phyloP scores from a whole-genome alignment of 192 early-diverging fungal genomes.

The Lobosporangium transversale region DNA sequence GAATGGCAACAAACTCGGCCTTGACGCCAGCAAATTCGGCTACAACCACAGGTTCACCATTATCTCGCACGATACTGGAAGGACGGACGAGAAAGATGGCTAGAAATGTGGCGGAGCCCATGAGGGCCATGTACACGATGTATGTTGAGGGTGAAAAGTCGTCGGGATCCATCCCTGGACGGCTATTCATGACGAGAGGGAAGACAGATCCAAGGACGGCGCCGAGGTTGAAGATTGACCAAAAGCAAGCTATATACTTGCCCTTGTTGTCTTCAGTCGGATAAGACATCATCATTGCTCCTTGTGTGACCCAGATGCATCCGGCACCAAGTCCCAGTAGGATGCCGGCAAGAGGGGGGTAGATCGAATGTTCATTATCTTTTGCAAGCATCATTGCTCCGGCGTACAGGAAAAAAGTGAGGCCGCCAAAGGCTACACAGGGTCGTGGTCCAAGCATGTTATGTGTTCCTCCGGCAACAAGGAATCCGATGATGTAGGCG shows the following conservation, averaged over 20 bases:
- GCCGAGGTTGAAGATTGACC: slow-evolving; percentile 87
- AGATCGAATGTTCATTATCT: slow-evolving; percentile 60
- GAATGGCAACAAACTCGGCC: slow-evolving; percentile 62
- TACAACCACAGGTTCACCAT: slow-evolving; percentile 76
- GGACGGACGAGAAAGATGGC: slow-evolving; percentile 68
- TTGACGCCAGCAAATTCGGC: slow-evolving; percentile 74
- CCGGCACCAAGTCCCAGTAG: slow-evolving; percentile 83
- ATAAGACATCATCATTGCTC: slow-evolving; percentile 90
- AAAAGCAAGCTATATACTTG: slow-evolving; percentile 84
- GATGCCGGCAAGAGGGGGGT: slow-evolving; percentile 78
- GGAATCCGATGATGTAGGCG: slow-evolving; percentile 78
- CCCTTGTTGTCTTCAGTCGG: slow-evolving; percentile 84
- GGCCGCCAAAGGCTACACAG: slow-evolving; percentile 72
- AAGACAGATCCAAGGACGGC: slow-evolving; percentile 83
- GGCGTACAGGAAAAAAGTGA: slow-evolving; percentile 83
- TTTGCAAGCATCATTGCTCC: slow-evolving; percentile 76
- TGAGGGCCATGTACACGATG: slow-evolving; percentile 77
- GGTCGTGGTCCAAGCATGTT: slow-evolving; percentile 80
- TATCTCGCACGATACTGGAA: slow-evolving; percentile 66
- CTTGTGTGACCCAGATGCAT: slow-evolving; percentile 78
- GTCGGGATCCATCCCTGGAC: slow-evolving; percentile 27
- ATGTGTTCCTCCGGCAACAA: slow-evolving; percentile 78
- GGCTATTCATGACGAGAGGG: slow-evolving; percentile 72
- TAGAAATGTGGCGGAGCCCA: slow-evolving; percentile 68
- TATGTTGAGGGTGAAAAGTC: slow-evolving; percentile 75